Conservation (phyloP, 2,329 filamentous ascomycete species). For the Fusarium stilboides region DNA sequence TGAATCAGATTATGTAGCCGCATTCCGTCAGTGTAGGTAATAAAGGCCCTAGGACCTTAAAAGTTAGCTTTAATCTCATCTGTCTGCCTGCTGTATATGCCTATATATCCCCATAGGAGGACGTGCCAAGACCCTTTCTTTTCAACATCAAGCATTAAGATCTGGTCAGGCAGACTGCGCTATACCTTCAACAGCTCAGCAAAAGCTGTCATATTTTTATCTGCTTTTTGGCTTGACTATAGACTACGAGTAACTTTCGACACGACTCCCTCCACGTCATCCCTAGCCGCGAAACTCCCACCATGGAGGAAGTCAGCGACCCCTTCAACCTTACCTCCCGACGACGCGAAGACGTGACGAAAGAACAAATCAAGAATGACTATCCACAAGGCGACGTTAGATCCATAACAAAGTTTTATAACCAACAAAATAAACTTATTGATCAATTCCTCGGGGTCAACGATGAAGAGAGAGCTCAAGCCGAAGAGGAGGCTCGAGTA, state of each 20-base stretch:
- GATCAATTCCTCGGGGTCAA: constrained; percentile 1
- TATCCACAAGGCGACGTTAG: neutral
- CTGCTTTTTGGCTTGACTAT: too few species aligned
- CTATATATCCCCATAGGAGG: neutral
- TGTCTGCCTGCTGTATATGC: neutral
- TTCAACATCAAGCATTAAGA: neutral
- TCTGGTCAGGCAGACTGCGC: too few species aligned
- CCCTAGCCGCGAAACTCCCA: neutral
- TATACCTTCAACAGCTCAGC: neutral
- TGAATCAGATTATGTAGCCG: too few species aligned
- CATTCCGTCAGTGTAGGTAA: neutral
- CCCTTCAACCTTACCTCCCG: neutral
- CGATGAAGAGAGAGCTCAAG: constrained; percentile 1
- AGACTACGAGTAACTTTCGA: neutral
- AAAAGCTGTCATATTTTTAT: neutral
- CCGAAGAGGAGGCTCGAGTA: constrained; percentile 4
- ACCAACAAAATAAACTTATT: neutral
- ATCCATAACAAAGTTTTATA: neutral
- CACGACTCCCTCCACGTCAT: neutral
- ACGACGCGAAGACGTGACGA: neutral
- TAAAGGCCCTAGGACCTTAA: neutral
- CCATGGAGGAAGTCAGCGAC: constrained; percentile 3
- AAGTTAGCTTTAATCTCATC: neutral
- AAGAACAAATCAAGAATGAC: constrained; percentile 7
- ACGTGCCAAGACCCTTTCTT: neutral